Evolutionary conservation across 495 filamentous ascomycete genomes (phyloP).

Genomic region (Aspergillus nanangensis): DNA sequence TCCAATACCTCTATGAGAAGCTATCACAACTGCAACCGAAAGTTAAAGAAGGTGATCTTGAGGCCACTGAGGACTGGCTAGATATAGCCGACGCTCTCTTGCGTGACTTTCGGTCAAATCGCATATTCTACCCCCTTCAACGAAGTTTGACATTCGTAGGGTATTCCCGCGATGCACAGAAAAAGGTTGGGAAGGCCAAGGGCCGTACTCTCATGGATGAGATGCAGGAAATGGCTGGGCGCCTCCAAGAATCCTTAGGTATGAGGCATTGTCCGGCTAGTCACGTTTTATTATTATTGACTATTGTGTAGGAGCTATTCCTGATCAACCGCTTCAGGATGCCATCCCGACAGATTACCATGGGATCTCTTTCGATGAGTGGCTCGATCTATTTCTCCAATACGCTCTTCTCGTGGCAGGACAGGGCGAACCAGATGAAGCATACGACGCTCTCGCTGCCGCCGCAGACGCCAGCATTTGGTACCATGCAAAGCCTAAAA

Average conservation of each 20-base stretch:
- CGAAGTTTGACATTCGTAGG: conserved; percentile 67
- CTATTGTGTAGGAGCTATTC: conserved; percentile 8
- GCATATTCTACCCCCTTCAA: conserved; percentile 71
- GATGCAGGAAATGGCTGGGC: conserved; percentile 62
- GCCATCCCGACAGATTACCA: conserved; percentile 62
- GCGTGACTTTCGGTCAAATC: conserved; percentile 73
- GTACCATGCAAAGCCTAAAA: conserved; percentile 58
- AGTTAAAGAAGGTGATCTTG: conserved; percentile 46
- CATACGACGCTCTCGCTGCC: conserved; percentile 72
- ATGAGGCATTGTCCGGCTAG: conserved; percentile 4
- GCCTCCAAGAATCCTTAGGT: conserved; percentile 55
- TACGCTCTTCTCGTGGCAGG: conserved; percentile 73
- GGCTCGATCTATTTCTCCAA: conserved; percentile 88
- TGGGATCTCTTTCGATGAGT: conserved; percentile 71
- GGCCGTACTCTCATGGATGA: conserved; percentile 44
- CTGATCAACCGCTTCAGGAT: conserved; percentile 25
- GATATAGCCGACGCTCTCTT: conserved; percentile 68
- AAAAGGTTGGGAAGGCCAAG: conserved; percentile 33
- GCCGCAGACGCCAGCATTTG: conserved; percentile 76
- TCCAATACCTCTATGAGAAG: conserved; percentile 53
- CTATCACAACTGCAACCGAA: conserved; percentile 47
- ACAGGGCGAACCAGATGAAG: conserved; percentile 50
- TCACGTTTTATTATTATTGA: conserved; percentile 6
- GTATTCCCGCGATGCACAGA: conserved; percentile 48
- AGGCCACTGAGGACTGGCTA: conserved; percentile 64